Percentiles rank a stretch among this genome's conserved stretches.
phyloP scores from a whole-genome alignment of 23 red algal genomes.

The Porphyridium purpureum region DNA sequence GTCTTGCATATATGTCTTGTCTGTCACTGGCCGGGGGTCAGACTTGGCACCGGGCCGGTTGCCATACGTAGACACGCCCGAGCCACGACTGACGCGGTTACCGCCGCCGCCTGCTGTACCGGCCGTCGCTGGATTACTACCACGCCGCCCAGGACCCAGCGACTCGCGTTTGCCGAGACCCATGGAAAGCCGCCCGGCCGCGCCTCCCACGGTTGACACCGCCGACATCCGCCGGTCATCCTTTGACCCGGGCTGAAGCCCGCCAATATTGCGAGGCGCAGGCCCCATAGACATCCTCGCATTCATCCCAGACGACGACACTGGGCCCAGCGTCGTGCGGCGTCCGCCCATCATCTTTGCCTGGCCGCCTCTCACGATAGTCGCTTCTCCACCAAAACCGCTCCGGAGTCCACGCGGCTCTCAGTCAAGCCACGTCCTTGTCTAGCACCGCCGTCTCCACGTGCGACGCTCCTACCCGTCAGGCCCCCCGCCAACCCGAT shows the following conservation, averaged over 20 bases:
- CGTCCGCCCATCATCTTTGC: neutral
- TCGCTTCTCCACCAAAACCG: too few species aligned
- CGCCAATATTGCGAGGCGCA: too few species aligned
- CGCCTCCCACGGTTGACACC: neutral
- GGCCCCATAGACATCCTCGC: neutral
- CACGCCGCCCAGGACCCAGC: neutral
- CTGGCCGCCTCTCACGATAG: too few species aligned
- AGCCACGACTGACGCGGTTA: neutral
- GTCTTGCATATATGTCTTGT: conserved; percentile 51
- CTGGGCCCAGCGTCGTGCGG: neutral
- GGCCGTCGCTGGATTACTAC: too few species aligned
- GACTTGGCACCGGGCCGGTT: conserved; percentile 4
- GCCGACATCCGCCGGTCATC: too few species aligned
- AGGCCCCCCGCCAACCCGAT: too few species aligned
- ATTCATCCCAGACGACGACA: neutral
- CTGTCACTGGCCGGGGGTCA: conserved; percentile 68
- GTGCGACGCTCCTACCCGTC: too few species aligned
- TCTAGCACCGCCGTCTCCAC: too few species aligned
- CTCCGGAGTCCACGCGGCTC: too few species aligned
- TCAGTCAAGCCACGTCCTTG: too few species aligned
- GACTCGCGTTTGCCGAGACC: neutral
- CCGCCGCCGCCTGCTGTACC: neutral
- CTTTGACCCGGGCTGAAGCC: too few species aligned
- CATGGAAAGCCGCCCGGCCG: neutral
- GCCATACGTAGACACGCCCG: neutral